These are phyloP conservation scores for Alternaria sp. DNA, from an alignment of 2,329 filamentous ascomycete genomes.

Conservation along the genomic window DNA sequence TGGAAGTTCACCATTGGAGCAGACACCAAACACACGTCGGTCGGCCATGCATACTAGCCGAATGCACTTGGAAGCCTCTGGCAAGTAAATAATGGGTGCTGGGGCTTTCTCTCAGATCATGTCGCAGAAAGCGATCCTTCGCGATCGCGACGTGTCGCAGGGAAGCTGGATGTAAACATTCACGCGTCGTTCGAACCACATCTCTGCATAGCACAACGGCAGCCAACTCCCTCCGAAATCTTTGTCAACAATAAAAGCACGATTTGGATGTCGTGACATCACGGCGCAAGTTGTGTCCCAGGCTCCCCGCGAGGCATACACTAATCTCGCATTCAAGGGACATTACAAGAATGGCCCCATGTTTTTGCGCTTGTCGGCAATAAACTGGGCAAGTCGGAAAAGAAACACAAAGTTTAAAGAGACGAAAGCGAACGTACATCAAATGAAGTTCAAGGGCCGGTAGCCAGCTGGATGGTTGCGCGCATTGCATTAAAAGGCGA, in stretches of 20 bases:
- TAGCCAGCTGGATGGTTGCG: not conserved
- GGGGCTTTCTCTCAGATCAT: not conserved
- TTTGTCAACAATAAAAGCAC: not conserved
- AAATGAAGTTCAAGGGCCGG: constrained; percentile 1
- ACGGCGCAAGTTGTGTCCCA: not conserved
- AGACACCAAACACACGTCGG: not conserved
- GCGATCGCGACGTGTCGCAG: constrained; percentile 5
- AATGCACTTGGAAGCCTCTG: not conserved
- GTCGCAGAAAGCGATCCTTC: not conserved
- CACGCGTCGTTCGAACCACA: not conserved
- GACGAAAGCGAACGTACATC: not conserved
- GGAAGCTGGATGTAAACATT: not conserved
- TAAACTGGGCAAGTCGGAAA: not conserved
- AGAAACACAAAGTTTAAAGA: not conserved
- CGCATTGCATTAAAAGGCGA: not conserved
- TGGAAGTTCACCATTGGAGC: not conserved
- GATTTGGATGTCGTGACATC: constrained; percentile 1
- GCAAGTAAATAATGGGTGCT: too few relatives aligned
- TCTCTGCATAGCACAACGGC: not conserved
- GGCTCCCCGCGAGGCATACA: not conserved
- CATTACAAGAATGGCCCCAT: not conserved
- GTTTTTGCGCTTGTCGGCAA: not conserved
- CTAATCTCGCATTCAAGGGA: not conserved
- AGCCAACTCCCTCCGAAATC: not conserved
- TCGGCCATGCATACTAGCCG: not conserved